Conservation (phyloP, 1,284 basidiomycete species). For the Neolentinus lepideus region DNA sequence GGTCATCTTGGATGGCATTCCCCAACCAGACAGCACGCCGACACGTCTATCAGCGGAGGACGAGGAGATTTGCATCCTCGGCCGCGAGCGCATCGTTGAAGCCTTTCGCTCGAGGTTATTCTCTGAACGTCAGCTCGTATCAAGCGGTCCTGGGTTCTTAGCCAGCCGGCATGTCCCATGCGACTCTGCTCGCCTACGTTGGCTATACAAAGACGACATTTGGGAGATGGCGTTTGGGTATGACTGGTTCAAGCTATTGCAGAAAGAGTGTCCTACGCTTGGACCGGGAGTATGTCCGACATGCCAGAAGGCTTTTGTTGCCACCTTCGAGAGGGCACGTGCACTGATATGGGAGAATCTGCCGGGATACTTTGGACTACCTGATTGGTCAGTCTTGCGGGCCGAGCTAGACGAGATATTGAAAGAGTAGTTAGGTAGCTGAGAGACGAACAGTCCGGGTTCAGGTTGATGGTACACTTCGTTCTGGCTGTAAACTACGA, state of each 20-base stretch:
- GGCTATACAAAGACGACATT: neutral
- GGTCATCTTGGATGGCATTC: neutral
- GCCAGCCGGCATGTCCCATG: neutral
- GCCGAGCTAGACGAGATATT: neutral
- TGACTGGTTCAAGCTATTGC: neutral
- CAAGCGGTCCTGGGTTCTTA: neutral
- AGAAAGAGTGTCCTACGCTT: neutral
- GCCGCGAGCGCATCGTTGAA: neutral
- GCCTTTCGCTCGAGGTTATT: neutral
- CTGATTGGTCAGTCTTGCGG: neutral
- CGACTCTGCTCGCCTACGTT: neutral
- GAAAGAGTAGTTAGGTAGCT: neutral
- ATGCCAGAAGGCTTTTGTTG: neutral
- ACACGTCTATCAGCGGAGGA: neutral
- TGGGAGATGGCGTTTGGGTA: neutral
- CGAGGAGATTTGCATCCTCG: neutral
- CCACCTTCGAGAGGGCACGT: neutral
- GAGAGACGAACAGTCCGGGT: too few species aligned
- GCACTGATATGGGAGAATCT: neutral
- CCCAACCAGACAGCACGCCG: neutral
- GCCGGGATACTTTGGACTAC: neutral
- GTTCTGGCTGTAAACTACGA: too few species aligned
- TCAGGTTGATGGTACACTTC: too few species aligned
- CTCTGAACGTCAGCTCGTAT: neutral
- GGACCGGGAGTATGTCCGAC: neutral